Percentiles rank a stretch among this genome's conserved stretches.
Evolutionary conservation across 441 rosid genomes (phyloP).

Genomic region (Brassica hybrid): DNA sequence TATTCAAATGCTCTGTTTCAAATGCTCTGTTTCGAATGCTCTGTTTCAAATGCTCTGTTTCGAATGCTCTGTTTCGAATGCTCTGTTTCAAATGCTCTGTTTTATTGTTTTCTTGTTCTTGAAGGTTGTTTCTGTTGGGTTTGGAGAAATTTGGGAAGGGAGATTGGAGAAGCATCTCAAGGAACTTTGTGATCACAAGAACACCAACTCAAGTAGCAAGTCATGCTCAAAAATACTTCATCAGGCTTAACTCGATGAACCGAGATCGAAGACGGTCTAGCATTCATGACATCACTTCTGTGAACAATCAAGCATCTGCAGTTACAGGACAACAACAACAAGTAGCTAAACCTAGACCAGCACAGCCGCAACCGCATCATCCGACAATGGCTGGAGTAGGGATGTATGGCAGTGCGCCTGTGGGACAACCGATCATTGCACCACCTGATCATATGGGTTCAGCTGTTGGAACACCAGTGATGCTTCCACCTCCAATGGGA

Average conservation of each 20-base stretch:
- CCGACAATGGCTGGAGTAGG: conserved; percentile 60
- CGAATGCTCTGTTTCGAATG: too few relatives aligned
- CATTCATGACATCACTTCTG: conserved; percentile 70
- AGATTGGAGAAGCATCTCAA: conserved; percentile 79
- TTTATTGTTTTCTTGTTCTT: background rate
- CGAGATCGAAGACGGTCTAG: conserved; percentile 71
- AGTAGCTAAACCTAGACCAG: conserved; percentile 41
- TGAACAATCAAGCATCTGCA: conserved; percentile 45
- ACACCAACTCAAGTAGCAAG: conserved; percentile 81
- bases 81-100: too few relatives aligned
- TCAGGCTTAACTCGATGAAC: conserved; percentile 67
- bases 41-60: too few relatives aligned
- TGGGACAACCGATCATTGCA: conserved; percentile 72
- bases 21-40: too few relatives aligned
- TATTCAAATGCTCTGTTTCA: background rate
- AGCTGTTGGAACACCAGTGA: conserved; percentile 42
- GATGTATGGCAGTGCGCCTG: conserved; percentile 69
- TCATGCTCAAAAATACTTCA: conserved; percentile 81
- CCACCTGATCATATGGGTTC: conserved; percentile 69
- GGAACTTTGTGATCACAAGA: conserved; percentile 70
- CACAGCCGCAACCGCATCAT: conserved; percentile 51
- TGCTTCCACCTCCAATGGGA: conserved; percentile 71
- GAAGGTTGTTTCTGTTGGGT: conserved; percentile 70
- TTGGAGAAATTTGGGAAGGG: conserved; percentile 78
- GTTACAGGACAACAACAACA: conserved; percentile 50